phyloP scores from a whole-genome alignment of 2,329 filamentous ascomycete genomes.

The Hymenoscyphus linearis region DNA sequence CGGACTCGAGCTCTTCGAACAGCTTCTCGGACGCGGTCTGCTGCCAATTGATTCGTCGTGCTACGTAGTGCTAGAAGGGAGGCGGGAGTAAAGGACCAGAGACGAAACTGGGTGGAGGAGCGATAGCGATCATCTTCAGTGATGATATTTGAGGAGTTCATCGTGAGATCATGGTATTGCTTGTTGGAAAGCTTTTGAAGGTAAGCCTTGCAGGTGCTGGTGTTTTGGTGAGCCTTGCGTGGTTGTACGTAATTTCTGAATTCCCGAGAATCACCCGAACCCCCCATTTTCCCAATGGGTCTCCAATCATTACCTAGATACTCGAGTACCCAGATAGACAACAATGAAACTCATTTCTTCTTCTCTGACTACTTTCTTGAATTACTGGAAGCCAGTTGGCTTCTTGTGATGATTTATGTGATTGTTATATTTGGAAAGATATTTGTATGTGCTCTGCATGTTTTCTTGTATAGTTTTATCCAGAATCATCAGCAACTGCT shows the following conservation, averaged over 20 bases:
- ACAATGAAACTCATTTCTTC: too few relatives aligned
- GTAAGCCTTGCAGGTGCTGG: not conserved
- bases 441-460: too few relatives aligned
- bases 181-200: not conserved
- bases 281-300: too few relatives aligned
- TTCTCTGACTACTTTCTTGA: too few relatives aligned
- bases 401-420: too few relatives aligned
- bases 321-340: too few relatives aligned
- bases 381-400: too few relatives aligned
- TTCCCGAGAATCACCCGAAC: too few relatives aligned
- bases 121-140: slow-evolving; percentile 85
- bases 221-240: not conserved
- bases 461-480: too few relatives aligned
- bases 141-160: slow-evolving; percentile 15
- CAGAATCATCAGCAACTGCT: too few relatives aligned
- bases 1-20: slow-evolving; percentile 43
- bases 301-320: too few relatives aligned
- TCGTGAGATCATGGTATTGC: slow-evolving; percentile 6
- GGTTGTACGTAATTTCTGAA: not conserved
- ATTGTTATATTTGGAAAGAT: too few relatives aligned
- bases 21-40: slow-evolving; percentile 58
- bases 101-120: slow-evolving; percentile 79
- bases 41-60: slow-evolving; percentile 74
- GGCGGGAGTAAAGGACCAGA: slow-evolving; percentile 84
- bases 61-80: slow-evolving; percentile 66